phyloP scores from a whole-genome alignment of 1,284 basidiomycete species.

The Pseudozyma tsukubaensis region DNA sequence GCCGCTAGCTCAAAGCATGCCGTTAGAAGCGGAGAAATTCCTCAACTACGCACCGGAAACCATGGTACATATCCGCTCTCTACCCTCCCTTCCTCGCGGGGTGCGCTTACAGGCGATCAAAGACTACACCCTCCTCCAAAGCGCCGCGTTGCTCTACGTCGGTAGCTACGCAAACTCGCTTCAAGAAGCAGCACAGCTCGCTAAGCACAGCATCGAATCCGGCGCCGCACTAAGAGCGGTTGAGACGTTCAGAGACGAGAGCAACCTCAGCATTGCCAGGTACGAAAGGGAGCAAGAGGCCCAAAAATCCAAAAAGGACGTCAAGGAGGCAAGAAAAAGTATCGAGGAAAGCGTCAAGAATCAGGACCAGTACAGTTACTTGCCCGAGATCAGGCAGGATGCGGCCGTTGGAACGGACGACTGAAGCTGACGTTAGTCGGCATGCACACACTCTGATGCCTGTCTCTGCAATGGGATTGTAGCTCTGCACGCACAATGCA shows the following conservation, averaged over 20 bases:
- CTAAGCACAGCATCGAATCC: constrained; percentile 35
- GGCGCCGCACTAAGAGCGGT: constrained; percentile 49
- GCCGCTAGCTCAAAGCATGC: constrained; percentile 9
- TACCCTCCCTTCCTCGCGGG: constrained; percentile 52
- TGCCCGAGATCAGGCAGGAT: constrained; percentile 51
- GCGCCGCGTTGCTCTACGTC: constrained; percentile 64
- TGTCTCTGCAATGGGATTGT: too few species aligned
- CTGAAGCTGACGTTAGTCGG: constrained; percentile 6
- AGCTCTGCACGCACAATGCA: too few species aligned
- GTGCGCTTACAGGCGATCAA: constrained; percentile 55
- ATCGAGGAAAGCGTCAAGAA: constrained; percentile 33
- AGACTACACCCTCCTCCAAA: constrained; percentile 65
- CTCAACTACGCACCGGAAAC: constrained; percentile 29
- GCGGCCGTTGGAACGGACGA: constrained; percentile 53
- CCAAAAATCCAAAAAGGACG: constrained; percentile 14
- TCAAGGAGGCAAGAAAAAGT: constrained; percentile 32
- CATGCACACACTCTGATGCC: too few species aligned
- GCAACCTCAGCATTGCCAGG: constrained; percentile 27
- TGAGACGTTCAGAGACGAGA: constrained; percentile 46
- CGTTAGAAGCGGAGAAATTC: constrained; percentile 32
- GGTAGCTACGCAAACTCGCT: constrained; percentile 46
- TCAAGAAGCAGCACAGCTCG: constrained; percentile 21
- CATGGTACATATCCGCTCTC: constrained; percentile 24
- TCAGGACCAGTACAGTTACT: constrained; percentile 55
- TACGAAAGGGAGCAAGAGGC: constrained; percentile 23